phyloP scores from a whole-genome alignment of 257 asterid genomes.

The Solanum bulbocastanum region DNA sequence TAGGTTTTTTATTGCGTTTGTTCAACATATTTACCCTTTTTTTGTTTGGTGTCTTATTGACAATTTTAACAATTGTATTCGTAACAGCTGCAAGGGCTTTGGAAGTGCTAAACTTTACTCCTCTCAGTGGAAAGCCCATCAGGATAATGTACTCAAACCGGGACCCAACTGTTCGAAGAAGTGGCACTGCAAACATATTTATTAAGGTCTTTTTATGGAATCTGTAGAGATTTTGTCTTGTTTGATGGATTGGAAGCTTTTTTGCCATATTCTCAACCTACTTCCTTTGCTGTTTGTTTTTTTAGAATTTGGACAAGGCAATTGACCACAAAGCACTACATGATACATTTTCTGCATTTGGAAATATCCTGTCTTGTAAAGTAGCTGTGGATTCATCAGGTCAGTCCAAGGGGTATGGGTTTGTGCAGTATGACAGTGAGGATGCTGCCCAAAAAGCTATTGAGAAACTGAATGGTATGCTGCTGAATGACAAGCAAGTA shows the following conservation, averaged over 20 bases:
- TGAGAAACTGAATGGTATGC: slow-evolving; percentile 82
- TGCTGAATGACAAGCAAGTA: slow-evolving; percentile 78
- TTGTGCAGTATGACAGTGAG: slow-evolving; percentile 74
- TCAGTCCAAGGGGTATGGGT: slow-evolving; percentile 81
- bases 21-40: background rate
- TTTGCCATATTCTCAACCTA: background rate
- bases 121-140: slow-evolving; percentile 76
- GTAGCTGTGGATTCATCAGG: slow-evolving; percentile 67
- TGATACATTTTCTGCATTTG: slow-evolving; percentile 79
- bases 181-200: slow-evolving; percentile 78
- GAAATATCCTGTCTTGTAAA: slow-evolving; percentile 76
- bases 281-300: background rate
- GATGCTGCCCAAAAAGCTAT: slow-evolving; percentile 86
- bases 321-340: slow-evolving; percentile 89
- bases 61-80: background rate
- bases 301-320: slow-evolving; percentile 81
- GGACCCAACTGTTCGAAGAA: slow-evolving; percentile 71
- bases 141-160: slow-evolving; percentile 82
- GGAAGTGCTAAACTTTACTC: slow-evolving; percentile 67
- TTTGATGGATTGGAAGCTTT: background rate
- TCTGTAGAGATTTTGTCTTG: background rate
- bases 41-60: background rate
- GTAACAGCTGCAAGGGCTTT: slow-evolving; percentile 70
- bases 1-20: background rate
- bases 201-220: slow-evolving; percentile 47